These are phyloP conservation scores for Apophysomyces elegans DNA, from an alignment of 371 early-diverging fungal species.

Conservation along the genomic window DNA sequence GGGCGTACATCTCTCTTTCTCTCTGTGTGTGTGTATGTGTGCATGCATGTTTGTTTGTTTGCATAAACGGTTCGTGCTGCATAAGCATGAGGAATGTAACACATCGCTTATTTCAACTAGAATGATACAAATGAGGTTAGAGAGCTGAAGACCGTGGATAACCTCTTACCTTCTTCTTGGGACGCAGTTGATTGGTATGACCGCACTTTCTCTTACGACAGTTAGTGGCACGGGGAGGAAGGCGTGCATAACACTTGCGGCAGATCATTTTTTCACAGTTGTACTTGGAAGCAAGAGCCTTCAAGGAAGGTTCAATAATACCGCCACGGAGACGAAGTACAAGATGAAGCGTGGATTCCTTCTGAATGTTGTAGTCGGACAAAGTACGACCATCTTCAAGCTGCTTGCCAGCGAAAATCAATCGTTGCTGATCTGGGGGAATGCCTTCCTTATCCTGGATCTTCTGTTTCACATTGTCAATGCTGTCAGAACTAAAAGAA, in stretches of 20 bases:
- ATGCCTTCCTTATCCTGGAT: constrained; percentile 99
- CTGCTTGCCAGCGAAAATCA: constrained; percentile 99
- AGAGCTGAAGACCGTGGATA: too few species aligned
- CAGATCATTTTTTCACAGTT: constrained; percentile 99
- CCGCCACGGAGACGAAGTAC: constrained; percentile 98
- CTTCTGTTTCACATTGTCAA: constrained; percentile 88
- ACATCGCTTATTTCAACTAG: too few species aligned
- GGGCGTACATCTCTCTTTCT: too few species aligned
- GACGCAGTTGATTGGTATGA: constrained; percentile 98
- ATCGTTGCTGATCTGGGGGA: constrained; percentile 99
- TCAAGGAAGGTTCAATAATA: constrained; percentile 97
- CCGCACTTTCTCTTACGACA: constrained; percentile 99
- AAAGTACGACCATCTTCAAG: constrained; percentile 97
- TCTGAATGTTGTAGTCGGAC: constrained; percentile 90
- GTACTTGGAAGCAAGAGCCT: constrained; percentile 97
- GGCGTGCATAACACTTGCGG: constrained; percentile 99
- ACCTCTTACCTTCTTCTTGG: constrained; percentile 86
- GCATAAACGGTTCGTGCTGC: too few species aligned
- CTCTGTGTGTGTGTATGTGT: too few species aligned
- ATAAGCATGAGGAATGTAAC: too few species aligned
- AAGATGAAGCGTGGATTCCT: constrained; percentile 98
- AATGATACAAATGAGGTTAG: too few species aligned
- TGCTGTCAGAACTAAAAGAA: constrained; percentile 52
- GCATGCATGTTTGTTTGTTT: too few species aligned
- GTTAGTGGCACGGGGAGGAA: constrained; percentile 99